Conservation (phyloP, 495 filamentous ascomycete species). For the Penicillium mononematosum region DNA sequence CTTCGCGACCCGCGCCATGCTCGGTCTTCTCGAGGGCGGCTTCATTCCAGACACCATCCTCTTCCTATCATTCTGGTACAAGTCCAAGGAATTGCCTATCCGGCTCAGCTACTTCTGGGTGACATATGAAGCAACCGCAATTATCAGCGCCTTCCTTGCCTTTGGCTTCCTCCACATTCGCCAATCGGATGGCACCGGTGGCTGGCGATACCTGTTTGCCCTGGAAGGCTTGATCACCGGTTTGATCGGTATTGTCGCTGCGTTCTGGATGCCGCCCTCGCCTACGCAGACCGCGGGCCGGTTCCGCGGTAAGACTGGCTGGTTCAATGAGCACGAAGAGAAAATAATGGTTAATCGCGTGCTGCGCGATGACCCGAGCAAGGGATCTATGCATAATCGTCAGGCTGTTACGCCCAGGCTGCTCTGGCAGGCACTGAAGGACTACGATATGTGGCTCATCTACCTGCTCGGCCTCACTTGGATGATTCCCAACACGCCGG, state of each 20-base stretch:
- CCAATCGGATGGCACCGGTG: slow-evolving; percentile 54
- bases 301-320: slow-evolving; percentile 65
- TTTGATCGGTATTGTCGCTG: slow-evolving; percentile 62
- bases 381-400: slow-evolving; percentile 60
- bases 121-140: slow-evolving; percentile 62
- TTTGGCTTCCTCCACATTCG: slow-evolving; percentile 70
- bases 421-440: slow-evolving; percentile 58
- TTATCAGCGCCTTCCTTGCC: slow-evolving; percentile 67
- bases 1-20: slow-evolving; percentile 59
- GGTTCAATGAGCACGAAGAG: slow-evolving; percentile 62
- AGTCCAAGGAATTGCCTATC: slow-evolving; percentile 63
- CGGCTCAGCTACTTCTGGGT: slow-evolving; percentile 71
- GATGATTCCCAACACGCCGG: slow-evolving; percentile 53
- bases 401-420: slow-evolving; percentile 58
- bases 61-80: slow-evolving; percentile 78
- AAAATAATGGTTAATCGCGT: slow-evolving; percentile 61
- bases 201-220: slow-evolving; percentile 73
- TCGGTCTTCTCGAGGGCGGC: slow-evolving; percentile 75
- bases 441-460: slow-evolving; percentile 72
- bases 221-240: slow-evolving; percentile 56
- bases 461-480: slow-evolving; percentile 62
- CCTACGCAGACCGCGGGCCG: slow-evolving; percentile 68
- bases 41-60: slow-evolving; percentile 60
- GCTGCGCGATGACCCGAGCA: slow-evolving; percentile 62
- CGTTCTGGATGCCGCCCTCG: slow-evolving; percentile 66